phyloP scores from a whole-genome alignment of 441 rosid genomes.

The Gossypium schwendimanii region DNA sequence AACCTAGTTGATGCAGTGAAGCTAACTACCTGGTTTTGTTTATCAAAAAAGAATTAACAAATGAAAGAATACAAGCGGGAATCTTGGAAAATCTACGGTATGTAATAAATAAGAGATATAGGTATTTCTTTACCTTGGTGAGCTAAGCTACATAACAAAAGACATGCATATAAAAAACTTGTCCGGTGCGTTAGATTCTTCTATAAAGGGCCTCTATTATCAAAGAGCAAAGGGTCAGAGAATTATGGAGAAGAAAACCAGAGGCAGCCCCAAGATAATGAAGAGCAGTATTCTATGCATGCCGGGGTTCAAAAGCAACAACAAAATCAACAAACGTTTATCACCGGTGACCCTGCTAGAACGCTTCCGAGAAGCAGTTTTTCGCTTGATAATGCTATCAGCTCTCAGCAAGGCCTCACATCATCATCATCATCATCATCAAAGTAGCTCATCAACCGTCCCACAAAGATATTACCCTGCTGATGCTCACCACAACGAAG shows the following conservation, averaged over 20 bases:
- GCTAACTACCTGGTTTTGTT: not conserved
- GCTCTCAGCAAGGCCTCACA: constrained; percentile 38
- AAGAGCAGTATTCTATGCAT: constrained; percentile 43
- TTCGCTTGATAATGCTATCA: constrained; percentile 61
- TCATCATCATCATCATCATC: not conserved
- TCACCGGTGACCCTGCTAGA: constrained; percentile 51
- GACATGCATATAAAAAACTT: constrained; percentile 11
- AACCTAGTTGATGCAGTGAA: not conserved
- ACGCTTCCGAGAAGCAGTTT: constrained; percentile 59
- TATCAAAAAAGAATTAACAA: not conserved
- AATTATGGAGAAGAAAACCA: constrained; percentile 20
- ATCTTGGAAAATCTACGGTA: constrained; percentile 2
- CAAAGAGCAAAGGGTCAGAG: constrained; percentile 10
- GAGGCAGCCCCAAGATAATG: constrained; percentile 25
- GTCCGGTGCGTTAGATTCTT: constrained; percentile 23
- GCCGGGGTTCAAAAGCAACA: constrained; percentile 34
- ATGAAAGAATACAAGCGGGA: not conserved
- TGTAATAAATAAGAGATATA: not conserved
- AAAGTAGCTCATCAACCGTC: not conserved
- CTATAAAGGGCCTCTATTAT: not conserved
- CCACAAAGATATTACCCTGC: constrained; percentile 10
- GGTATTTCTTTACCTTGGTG: not conserved
- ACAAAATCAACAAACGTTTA: constrained; percentile 27
- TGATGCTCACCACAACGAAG: constrained; percentile 54
- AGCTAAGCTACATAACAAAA: constrained; percentile 5